Conservation (phyloP, 306 rosid genomes). For the Fragaria iinumae region DNA sequence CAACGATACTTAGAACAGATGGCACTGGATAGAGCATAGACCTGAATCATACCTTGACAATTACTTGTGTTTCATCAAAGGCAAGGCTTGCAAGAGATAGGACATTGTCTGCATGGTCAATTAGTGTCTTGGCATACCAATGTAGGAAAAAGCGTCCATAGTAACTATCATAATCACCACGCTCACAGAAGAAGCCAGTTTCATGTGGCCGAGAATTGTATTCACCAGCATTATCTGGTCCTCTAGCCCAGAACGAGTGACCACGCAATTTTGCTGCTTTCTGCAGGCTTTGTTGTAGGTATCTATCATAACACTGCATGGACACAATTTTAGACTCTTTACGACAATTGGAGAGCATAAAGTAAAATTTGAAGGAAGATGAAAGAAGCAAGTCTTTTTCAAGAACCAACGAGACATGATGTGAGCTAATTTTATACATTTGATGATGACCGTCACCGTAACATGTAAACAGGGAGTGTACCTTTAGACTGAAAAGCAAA, state of each 20-base stretch:
- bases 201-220: slow-evolving; percentile 94
- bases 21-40: slow-evolving; percentile 6
- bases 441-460: neutral
- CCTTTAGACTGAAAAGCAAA: neutral
- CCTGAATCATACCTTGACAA: slow-evolving; percentile 67
- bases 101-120: slow-evolving; percentile 86
- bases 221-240: slow-evolving; percentile 91
- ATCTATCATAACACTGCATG: slow-evolving; percentile 88
- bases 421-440: neutral
- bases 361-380: slow-evolving; percentile 2
- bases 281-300: slow-evolving; percentile 73
- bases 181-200: slow-evolving; percentile 92
- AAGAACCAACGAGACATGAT: neutral
- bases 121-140: slow-evolving; percentile 84
- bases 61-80: slow-evolving; percentile 75
- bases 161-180: slow-evolving; percentile 96
- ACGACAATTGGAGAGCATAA: neutral
- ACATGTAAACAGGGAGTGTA: neutral
- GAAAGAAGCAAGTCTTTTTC: slow-evolving; percentile 1
- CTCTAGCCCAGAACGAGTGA: slow-evolving; percentile 92
- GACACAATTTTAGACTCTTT: neutral
- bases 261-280: slow-evolving; percentile 89
- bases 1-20: neutral
- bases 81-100: slow-evolving; percentile 94
- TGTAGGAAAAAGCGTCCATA: slow-evolving; percentile 96